phyloP scores from a whole-genome alignment of 2,329 filamentous ascomycete species.

The Thermoascus crustaceus region DNA sequence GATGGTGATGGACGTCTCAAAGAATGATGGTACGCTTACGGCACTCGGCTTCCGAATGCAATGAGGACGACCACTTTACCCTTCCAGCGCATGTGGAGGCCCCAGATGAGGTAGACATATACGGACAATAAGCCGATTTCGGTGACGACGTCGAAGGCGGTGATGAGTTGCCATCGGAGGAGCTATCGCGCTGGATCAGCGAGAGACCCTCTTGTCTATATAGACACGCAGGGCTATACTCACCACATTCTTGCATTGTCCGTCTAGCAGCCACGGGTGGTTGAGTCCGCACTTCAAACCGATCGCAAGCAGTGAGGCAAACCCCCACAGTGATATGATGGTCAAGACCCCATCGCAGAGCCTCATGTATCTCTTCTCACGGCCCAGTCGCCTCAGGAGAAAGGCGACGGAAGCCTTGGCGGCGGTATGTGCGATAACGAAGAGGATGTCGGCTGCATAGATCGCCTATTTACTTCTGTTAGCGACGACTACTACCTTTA shows the following conservation, averaged over 20 bases:
- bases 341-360: constrained; percentile 9
- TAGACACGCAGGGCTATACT: too few species aligned
- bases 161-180: constrained; percentile 29
- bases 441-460: constrained; percentile 16
- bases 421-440: constrained; percentile 17
- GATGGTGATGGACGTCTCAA: too few species aligned
- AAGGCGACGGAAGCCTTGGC: constrained; percentile 21
- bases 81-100: constrained; percentile 27
- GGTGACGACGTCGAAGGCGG: constrained; percentile 31
- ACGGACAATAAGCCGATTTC: constrained; percentile 24
- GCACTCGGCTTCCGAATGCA: constrained; percentile 30
- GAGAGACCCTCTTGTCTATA: too few species aligned
- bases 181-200: constrained; percentile 9
- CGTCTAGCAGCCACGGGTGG: too few species aligned
- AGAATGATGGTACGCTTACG: too few species aligned
- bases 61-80: constrained; percentile 27
- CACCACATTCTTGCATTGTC: too few species aligned
- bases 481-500: too few species aligned
- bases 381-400: constrained; percentile 20
- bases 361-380: constrained; percentile 12
- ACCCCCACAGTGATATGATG: constrained; percentile 12
- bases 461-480: too few species aligned
- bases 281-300: too few species aligned
- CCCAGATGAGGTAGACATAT: constrained; percentile 27
- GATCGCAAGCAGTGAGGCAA: constrained; percentile 14